Percentiles rank a stretch among this genome's conserved stretches.
These are phyloP conservation scores for Backusella westeae DNA, from an alignment of 192 early-diverging fungal species.

Conservation along the genomic window DNA sequence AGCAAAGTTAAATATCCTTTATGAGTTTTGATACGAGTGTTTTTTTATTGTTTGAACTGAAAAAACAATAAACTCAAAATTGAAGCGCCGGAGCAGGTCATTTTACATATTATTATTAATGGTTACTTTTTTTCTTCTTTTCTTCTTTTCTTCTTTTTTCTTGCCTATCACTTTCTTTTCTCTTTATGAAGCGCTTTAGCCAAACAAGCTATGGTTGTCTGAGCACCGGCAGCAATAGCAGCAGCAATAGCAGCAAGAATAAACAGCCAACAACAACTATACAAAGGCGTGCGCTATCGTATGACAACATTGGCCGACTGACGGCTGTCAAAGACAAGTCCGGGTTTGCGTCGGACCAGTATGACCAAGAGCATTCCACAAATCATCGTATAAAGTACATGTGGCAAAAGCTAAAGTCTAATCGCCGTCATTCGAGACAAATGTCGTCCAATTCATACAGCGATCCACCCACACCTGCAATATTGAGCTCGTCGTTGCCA, in stretches of 20 bases:
- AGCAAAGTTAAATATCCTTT: background rate
- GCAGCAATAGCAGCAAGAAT: background rate
- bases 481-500: background rate
- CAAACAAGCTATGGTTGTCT: background rate
- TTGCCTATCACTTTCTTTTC: background rate
- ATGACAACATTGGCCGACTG: background rate
- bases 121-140: background rate
- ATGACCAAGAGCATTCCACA: background rate
- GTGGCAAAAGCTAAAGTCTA: background rate
- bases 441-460: background rate
- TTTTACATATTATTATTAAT: background rate
- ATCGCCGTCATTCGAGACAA: background rate
- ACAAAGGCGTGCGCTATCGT: background rate
- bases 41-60: background rate
- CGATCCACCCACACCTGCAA: background rate
- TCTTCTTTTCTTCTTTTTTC: background rate
- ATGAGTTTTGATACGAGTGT: background rate
- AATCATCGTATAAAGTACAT: slow-evolving; percentile 8
- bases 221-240: background rate
- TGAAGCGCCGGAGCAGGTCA: background rate
- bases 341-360: background rate
- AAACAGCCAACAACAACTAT: background rate
- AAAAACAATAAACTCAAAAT: slow-evolving; percentile 7
- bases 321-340: background rate
- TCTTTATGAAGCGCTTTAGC: background rate